phyloP scores from a whole-genome alignment of 2,329 filamentous ascomycete species.

The Pseudogymnoascus sp. region DNA sequence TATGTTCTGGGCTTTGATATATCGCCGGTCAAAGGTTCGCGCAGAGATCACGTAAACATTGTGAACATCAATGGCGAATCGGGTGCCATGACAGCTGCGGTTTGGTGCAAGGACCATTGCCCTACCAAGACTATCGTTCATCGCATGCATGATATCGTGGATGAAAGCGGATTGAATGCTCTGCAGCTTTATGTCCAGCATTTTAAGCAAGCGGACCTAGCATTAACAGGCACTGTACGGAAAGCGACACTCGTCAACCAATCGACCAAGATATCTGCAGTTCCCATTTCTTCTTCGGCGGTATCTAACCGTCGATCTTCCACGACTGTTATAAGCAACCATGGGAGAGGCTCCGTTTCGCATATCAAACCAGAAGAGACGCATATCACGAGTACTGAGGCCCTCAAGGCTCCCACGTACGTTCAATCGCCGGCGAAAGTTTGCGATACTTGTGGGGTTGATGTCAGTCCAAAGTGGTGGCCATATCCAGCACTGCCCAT shows the following conservation, averaged over 20 bases:
- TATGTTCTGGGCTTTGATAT: constrained; percentile 88
- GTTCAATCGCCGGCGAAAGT: constrained; percentile 37
- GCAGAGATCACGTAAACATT: constrained; percentile 71
- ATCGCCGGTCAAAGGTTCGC: constrained; percentile 78
- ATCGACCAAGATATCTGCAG: constrained; percentile 27
- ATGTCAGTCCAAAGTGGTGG: constrained; percentile 72
- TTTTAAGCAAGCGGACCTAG: constrained; percentile 90
- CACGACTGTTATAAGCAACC: constrained; percentile 36
- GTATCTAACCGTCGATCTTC: constrained; percentile 49
- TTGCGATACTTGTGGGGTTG: constrained; percentile 59
- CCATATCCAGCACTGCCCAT: constrained; percentile 18
- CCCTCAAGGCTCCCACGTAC: background rate
- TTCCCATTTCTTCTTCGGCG: constrained; percentile 21
- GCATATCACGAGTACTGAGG: background rate
- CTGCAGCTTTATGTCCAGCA: constrained; percentile 80
- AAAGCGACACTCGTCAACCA: constrained; percentile 63
- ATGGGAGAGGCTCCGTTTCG: constrained; percentile 22
- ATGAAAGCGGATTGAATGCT: constrained; percentile 66
- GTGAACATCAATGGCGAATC: constrained; percentile 75
- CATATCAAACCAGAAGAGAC: constrained; percentile 24
- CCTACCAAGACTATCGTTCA: constrained; percentile 66
- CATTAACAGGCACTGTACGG: constrained; percentile 82
- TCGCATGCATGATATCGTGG: constrained; percentile 67
- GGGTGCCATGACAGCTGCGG: constrained; percentile 73
- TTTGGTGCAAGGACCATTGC: constrained; percentile 91